Conservation (phyloP, 495 filamentous ascomycete genomes). For the Beverwykella pulmonaria region DNA sequence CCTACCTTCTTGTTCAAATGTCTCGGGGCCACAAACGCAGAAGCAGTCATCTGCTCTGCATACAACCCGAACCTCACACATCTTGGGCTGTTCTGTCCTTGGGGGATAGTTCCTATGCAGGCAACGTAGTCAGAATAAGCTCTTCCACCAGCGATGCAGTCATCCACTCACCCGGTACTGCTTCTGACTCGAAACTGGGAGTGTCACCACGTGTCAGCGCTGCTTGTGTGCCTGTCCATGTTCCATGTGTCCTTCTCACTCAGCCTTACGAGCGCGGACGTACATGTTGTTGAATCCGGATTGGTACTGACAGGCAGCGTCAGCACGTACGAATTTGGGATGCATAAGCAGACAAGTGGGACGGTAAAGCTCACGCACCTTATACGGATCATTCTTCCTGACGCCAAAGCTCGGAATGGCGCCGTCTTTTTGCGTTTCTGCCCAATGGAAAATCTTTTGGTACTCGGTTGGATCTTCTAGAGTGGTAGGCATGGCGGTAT, state of each 20-base stretch:
- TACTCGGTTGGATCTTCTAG: constrained; percentile 49
- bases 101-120: constrained; percentile 47
- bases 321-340: neutral
- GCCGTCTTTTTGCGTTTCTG: constrained; percentile 55
- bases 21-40: constrained; percentile 53
- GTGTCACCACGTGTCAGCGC: neutral
- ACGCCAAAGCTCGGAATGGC: constrained; percentile 29
- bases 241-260: constrained; percentile 3
- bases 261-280: constrained; percentile 33
- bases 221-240: neutral
- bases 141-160: neutral
- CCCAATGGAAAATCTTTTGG: constrained; percentile 62
- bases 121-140: constrained; percentile 22
- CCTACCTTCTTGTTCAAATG: constrained; percentile 51
- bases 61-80: constrained; percentile 54
- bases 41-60: constrained; percentile 54
- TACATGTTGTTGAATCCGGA: constrained; percentile 58
- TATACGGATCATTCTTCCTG: constrained; percentile 56
- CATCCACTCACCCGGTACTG: constrained; percentile 47
- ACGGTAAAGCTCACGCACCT: constrained; percentile 47
- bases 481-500: constrained; percentile 12
- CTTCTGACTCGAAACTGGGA: constrained; percentile 46
- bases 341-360: neutral
- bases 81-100: constrained; percentile 54
- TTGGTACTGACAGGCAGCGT: constrained; percentile 53